Base-by-base conservation (phyloP, 164 flowering plant species). In the Euptelea pleiosperma region DNA sequence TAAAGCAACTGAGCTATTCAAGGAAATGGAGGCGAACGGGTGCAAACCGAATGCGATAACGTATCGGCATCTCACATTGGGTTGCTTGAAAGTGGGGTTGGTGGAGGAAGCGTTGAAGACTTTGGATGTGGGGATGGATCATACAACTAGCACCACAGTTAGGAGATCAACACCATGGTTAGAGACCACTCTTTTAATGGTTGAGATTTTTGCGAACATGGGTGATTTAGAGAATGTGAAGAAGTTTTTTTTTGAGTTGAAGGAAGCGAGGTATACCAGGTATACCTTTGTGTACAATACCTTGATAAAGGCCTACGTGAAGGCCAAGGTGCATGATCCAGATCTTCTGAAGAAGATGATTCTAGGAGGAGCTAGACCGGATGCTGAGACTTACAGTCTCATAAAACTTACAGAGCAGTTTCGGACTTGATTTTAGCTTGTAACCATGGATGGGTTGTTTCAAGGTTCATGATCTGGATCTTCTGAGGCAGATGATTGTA, bases 311-410 rank as follows among this genome's bases (percentile, higher is more conserved):
- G 90, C 89, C 6, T 83, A 86, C 77, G 87, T 86, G 21, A 90
- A 81, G 73, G 99, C 92, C 41, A 86, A 79, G 75, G 64, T 75
- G 41, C 83, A 85, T 66, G 72, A 82, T 61, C 90, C 94, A 8
- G 70, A 81, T 63, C 80, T 93, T 58, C 67, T 93, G 74, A 78
- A 70, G 53, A 74, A 83, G 68, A 88, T 93, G 99, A 90, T 93
- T 64, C 64, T 90, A 18, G 90, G 84, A 55, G 97, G 99, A 28
- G 84, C 87, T 29, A 79, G 87, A 77, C 99, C 97, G 39, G 99
- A 93, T 76, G 64, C 89, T 19, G 96, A 93, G 70, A 84, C 97
- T 26, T 93, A 93, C 58, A 80, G 94, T 73, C 72, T 93, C 54
- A 54, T 90, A 33, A 87, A 83, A 73, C 82, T 87, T 64, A 52